phyloP scores from a whole-genome alignment of 2,329 filamentous ascomycete genomes.

The Fusarium nurragi region DNA sequence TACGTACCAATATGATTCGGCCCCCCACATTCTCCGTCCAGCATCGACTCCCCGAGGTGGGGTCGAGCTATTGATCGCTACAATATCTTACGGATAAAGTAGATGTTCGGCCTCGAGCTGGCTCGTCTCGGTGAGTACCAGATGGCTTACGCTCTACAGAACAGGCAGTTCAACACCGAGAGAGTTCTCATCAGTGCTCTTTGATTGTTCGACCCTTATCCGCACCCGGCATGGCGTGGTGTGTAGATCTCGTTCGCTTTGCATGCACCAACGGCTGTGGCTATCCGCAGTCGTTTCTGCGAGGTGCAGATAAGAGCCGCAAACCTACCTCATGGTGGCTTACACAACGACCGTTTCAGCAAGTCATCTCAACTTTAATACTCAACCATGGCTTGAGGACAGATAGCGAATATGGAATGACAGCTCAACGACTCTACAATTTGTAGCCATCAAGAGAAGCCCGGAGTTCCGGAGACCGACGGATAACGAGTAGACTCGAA shows the following conservation, averaged over 20 bases:
- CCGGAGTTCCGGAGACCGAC: constrained; percentile 39
- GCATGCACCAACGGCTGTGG: constrained; percentile 37
- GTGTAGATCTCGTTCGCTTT: constrained; percentile 29
- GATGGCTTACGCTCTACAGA: constrained; percentile 12
- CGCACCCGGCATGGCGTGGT: constrained; percentile 36
- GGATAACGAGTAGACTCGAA: constrained; percentile 30
- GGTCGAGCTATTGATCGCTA: constrained; percentile 25
- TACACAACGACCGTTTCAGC: constrained; percentile 9
- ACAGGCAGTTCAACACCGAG: constrained; percentile 17
- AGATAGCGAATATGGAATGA: constrained; percentile 13
- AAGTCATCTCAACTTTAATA: constrained; percentile 20
- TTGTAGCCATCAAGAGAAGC: constrained; percentile 6
- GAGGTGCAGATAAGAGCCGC: constrained; percentile 36
- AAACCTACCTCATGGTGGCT: constrained; percentile 17
- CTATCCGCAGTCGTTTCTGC: constrained; percentile 21
- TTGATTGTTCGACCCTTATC: constrained; percentile 21
- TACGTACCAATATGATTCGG: constrained; percentile 31
- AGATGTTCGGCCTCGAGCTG: constrained; percentile 12
- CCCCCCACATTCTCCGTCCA: constrained; percentile 43
- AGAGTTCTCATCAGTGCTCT: constrained; percentile 5
- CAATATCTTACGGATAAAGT: constrained; percentile 30
- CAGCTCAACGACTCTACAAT: constrained; percentile 26
- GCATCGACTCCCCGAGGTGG: constrained; percentile 42
- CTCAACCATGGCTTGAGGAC: constrained; percentile 15
- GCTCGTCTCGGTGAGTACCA: constrained; percentile 25